These are phyloP conservation scores for Coniophora puteana DNA, from an alignment of 1,284 basidiomycete species.

Conservation along the genomic window DNA sequence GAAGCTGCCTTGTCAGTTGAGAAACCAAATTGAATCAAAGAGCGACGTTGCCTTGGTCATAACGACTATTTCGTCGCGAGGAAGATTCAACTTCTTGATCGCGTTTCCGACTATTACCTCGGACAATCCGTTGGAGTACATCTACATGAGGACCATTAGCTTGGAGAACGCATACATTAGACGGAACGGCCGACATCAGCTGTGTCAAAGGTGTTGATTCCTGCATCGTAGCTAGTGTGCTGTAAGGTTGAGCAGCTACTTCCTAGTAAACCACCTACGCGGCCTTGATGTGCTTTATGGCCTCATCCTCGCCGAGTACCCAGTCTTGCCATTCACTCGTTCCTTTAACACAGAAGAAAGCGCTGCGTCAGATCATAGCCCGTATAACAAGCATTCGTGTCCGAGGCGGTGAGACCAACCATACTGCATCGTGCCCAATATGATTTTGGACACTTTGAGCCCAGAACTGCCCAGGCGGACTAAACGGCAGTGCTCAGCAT, in stretches of 20 bases:
- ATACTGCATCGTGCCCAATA: slow-evolving; percentile 9
- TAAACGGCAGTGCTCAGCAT: background rate
- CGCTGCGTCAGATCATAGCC: background rate
- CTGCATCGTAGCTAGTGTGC: slow-evolving; percentile 17
- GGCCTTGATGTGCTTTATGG: slow-evolving; percentile 25
- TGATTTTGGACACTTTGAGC: slow-evolving; percentile 2
- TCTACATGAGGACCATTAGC: slow-evolving; percentile 1
- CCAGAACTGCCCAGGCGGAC: background rate
- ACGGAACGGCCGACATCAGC: slow-evolving; percentile 16
- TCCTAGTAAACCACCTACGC: slow-evolving; percentile 17
- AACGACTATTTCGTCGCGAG: slow-evolving; percentile 53
- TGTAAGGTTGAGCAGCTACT: background rate
- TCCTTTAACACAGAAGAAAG: background rate
- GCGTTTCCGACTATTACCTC: slow-evolving; percentile 59
- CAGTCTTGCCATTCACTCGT: slow-evolving; percentile 16
- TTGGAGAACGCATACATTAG: background rate
- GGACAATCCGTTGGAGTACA: slow-evolving; percentile 46
- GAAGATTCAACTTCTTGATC: slow-evolving; percentile 48
- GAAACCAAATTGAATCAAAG: no score
- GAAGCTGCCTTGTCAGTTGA: background rate
- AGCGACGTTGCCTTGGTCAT: slow-evolving; percentile 43
- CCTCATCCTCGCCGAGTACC: slow-evolving; percentile 32
- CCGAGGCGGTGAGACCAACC: no score
- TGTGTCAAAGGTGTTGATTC: slow-evolving; percentile 44
- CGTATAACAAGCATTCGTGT: background rate